phyloP scores from a whole-genome alignment of 106 monocot species.

The Allium sativum region DNA sequence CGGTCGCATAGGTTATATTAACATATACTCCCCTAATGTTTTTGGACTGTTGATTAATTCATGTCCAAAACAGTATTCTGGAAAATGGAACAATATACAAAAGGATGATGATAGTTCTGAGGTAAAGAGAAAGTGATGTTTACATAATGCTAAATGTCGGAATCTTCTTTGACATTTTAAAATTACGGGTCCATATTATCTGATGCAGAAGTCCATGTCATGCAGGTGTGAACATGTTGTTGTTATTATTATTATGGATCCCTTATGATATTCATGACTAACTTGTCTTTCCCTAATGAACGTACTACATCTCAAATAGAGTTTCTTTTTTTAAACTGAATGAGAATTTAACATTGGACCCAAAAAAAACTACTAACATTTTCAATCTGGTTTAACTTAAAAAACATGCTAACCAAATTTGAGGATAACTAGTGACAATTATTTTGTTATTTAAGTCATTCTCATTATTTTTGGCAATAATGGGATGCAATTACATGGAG shows the following conservation, averaged over 20 bases:
- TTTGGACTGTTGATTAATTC: background rate
- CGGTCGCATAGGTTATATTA: background rate
- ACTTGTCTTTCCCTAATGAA: background rate
- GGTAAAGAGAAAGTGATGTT: conserved; percentile 6
- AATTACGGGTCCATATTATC: background rate
- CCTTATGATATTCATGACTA: background rate
- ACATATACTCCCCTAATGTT: background rate
- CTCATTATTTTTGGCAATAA: conserved; percentile 1
- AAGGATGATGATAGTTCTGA: conserved; percentile 3
- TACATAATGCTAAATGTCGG: conserved; percentile 4
- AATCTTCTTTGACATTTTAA: conserved; percentile 1
- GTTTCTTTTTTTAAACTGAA: background rate
- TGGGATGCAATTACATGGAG: background rate
- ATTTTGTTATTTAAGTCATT: background rate
- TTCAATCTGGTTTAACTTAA: conserved; percentile 1
- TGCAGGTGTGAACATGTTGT: background rate
- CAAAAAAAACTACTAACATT: background rate
- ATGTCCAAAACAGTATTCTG: conserved; percentile 7
- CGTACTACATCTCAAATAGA: background rate
- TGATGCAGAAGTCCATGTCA: background rate
- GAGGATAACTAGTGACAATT: background rate
- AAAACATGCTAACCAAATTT: background rate
- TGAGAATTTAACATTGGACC: background rate
- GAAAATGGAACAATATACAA: background rate
- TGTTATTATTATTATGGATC: background rate